Base-by-base conservation (phyloP, 2,329 filamentous ascomycete genomes). In the Trichoderma sp. region DNA sequence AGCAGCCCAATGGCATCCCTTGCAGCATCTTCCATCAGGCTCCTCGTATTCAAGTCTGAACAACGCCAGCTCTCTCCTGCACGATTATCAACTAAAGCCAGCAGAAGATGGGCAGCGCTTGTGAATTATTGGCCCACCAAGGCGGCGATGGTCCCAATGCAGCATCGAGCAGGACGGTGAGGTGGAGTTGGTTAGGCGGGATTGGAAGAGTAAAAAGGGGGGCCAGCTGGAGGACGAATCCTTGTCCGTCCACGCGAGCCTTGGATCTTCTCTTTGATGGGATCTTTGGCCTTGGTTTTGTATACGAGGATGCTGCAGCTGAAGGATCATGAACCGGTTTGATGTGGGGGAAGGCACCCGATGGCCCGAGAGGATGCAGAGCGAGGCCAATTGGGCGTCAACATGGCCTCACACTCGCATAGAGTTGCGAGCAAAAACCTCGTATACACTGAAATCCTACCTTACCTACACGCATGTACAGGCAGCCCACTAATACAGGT, bases 91-190 rank as follows among this genome's bases (percentile, higher is more conserved):
- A 44, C 57, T 60, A 60, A 19, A 45, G 34, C 21, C 39, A 28
- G 39, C 26, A 41, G 45, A 51, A 48, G 55, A 64, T 58, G 62
- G 55, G 55, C 30, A 39, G 39, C 19, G n/a, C 47, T 24, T n/a
- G 21, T 9, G 48, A 26, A 30, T 45, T 51, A 65, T 65, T 65
- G 63, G 63, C 17, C 43, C 48, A 48, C 48, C n/a, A 34, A n/a
- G n/a, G 48, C 63, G 63, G 63, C 63, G 55, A 60, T 61, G 55
- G 56, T 55, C 63, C 63, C 56, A 55, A 65, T 55, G 43, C 7
- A 65, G 63, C 52, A 63, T 54, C 51, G 12, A 55, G 44, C 44
- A 44, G 5, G 47, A 26, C 54, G 61, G 61, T 64, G 61, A 50
- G n/a, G 54, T 64, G 52, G 61, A 57, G 52, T 19, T 39, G 34